Evolutionary conservation across 164 flowering plant genomes (phyloP).

Genomic region (Aristolochia contorta): DNA sequence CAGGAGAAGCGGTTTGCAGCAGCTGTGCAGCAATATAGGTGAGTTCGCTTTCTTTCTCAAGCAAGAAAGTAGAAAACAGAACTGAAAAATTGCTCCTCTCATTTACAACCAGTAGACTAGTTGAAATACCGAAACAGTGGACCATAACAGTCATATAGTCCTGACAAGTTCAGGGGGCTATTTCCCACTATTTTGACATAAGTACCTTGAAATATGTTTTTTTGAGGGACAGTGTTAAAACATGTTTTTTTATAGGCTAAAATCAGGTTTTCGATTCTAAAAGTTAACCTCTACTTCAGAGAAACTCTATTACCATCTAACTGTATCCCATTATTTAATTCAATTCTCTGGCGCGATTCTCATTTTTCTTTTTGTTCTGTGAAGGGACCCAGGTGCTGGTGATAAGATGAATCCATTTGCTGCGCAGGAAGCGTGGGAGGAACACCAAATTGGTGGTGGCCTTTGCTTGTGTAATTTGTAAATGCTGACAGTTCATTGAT

Average conservation of each 20-base stretch:
- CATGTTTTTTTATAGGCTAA: no score
- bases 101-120: not conserved
- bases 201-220: no score
- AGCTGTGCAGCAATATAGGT: conserved; percentile 84
- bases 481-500: not conserved
- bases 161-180: not conserved
- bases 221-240: no score
- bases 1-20: conserved; percentile 94
- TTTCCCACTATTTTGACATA: no score
- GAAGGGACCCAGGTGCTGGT: conserved; percentile 50
- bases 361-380: not conserved
- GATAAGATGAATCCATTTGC: conserved; percentile 99
- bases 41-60: conserved; percentile 9
- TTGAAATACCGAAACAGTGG: no score
- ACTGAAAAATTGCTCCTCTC: conserved; percentile 19
- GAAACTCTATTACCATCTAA: no score
- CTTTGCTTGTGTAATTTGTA: not conserved
- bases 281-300: no score
- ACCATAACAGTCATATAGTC: no score
- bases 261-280: no score
- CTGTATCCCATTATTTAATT: no score
- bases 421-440: conserved; percentile 99
- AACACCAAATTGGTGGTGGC: conserved; percentile 76
- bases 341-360: not conserved
- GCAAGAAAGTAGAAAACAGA: not conserved